Base-by-base conservation (phyloP, 345 rosid genomes). In the Populus tremula region DNA sequence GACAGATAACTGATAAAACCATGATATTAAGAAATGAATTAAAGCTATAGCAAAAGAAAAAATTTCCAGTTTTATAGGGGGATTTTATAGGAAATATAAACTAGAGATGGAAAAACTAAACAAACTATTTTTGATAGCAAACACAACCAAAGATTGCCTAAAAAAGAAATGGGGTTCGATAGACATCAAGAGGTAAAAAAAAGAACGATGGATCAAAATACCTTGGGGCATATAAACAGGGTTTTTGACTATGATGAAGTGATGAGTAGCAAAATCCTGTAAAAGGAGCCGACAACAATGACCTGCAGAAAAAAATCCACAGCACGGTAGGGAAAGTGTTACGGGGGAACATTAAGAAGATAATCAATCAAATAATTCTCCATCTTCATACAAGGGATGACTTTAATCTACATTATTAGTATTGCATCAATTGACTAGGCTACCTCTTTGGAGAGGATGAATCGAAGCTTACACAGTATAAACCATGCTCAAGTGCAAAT, bases 271-370 rank as follows among this genome's bases (percentile, higher is more conserved):
- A 43, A 75, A 79, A n/a, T 41, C 76, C 38, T 56, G 39, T 13
- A 31, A 6, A 70, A 77, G 45, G 23, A 35, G 43, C 20, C 14
- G 61, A 53, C 64, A 53, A 17, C 72, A 45, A 72, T 41, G 45
- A 41, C 69, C 82, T 72, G 78, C 71, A 41, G 35, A 76, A 56
- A 17, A 68, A 72, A 70, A 13, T 65, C 78, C 65, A 77, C 49
- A 63, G 65, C 66, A 68, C 72, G 64, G 68, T 41, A 75, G 16
- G 71, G 62, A 36, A 29, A 76, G 27, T 43, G 35, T 25, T 31
- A 27, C 73, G 31, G 41, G 25, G 49, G 31, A 41, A 74, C 77
- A 11, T 5, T 23, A 66, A 0, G 31, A 25, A 43, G 1, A 5
- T 17, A 5, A 18, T 41, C 10, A 73, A 73, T 43, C 27, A 43